Percentiles rank a stretch among this genome's conserved stretches.
These are phyloP conservation scores for Typha latifolia DNA, from an alignment of 176 grass and related monocot species.

Conservation along the genomic window DNA sequence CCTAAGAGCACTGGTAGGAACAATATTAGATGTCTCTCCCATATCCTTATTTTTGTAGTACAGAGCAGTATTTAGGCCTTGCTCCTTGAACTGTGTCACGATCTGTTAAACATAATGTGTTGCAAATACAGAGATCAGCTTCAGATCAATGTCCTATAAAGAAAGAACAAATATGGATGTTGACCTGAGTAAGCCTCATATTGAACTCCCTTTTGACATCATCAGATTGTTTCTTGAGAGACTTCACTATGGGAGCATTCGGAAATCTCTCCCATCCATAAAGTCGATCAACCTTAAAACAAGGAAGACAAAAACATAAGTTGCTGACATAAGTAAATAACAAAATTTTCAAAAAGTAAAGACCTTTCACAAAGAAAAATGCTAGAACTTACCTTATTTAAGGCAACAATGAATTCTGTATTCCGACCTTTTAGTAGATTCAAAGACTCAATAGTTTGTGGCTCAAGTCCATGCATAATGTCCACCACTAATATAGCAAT, in stretches of 20 bases:
- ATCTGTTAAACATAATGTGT: conserved; percentile 38
- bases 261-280: conserved; percentile 72
- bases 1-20: conserved; percentile 94
- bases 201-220: conserved; percentile 93
- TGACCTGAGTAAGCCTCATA: conserved; percentile 79
- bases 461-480: conserved; percentile 96
- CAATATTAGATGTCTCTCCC: conserved; percentile 88
- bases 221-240: conserved; percentile 72
- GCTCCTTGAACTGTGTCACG: conserved; percentile 77
- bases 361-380: background rate
- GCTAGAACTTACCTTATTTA: conserved; percentile 73
- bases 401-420: conserved; percentile 89
- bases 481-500: conserved; percentile 97
- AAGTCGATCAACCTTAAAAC: conserved; percentile 79
- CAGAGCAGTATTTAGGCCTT: conserved; percentile 89
- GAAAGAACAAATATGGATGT: conserved; percentile 6
- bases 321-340: conserved; percentile 1
- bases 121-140: background rate
- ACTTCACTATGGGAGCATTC: conserved; percentile 75
- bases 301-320: conserved; percentile 20
- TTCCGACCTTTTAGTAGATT: conserved; percentile 72
- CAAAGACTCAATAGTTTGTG: conserved; percentile 84
- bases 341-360: background rate
- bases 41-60: conserved; percentile 94
- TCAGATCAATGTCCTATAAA: background rate